phyloP scores from a whole-genome alignment of 2,329 filamentous ascomycete genomes.

The Sarocladium brachiariae region DNA sequence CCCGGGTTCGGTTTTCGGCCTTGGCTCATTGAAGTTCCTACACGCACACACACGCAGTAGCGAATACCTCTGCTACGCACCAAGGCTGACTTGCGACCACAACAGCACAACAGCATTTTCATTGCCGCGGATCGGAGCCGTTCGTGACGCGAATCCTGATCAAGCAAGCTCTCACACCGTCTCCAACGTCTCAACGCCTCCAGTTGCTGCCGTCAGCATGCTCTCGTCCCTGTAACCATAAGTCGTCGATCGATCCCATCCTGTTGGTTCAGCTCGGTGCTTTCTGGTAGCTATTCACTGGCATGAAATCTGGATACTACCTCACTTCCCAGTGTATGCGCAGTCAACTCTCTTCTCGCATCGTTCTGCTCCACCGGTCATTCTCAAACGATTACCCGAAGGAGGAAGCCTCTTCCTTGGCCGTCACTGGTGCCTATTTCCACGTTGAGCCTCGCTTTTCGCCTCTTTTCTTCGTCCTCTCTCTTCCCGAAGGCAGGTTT shows the following conservation, averaged over 20 bases:
- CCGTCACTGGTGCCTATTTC: background rate
- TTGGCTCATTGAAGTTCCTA: no score
- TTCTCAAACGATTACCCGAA: background rate
- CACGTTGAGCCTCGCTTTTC: background rate
- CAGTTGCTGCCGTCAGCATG: slow-evolving; percentile 8
- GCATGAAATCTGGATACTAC: slow-evolving; percentile 4
- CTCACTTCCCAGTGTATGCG: background rate
- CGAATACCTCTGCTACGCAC: no score
- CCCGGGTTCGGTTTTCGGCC: background rate
- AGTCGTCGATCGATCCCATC: no score
- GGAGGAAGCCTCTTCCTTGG: background rate
- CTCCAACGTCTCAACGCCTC: background rate
- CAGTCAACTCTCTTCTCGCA: background rate
- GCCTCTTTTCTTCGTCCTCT: background rate
- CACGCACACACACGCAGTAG: background rate
- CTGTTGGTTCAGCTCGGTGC: no score
- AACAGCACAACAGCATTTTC: background rate
- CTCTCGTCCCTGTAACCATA: background rate
- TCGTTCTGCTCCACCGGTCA: background rate
- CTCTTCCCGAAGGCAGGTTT: slow-evolving; percentile 2
- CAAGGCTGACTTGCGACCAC: background rate
- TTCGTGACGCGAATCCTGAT: background rate
- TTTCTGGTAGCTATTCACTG: background rate
- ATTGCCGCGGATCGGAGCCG: background rate
- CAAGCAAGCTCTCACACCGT: background rate